phyloP scores from a whole-genome alignment of 2,329 filamentous ascomycete genomes.

The Aspergillus nomiae region DNA sequence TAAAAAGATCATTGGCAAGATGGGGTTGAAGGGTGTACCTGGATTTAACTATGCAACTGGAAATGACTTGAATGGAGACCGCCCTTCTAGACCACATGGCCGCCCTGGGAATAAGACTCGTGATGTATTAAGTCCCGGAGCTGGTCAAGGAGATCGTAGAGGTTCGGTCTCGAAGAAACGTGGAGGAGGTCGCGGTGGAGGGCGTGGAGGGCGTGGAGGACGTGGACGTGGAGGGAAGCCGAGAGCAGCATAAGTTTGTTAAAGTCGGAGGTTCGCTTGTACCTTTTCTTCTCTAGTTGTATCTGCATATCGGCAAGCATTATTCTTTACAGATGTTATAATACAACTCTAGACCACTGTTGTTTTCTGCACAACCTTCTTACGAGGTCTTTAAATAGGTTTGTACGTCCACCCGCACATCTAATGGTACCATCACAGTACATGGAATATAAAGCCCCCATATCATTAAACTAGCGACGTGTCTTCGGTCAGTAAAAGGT shows the following conservation, averaged over 20 bases:
- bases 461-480: neutral
- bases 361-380: neutral
- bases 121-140: slow-evolving; percentile 28
- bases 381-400: neutral
- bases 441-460: neutral
- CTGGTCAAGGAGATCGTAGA: slow-evolving; percentile 18
- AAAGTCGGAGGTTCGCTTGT: neutral
- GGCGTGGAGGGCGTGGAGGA: slow-evolving; percentile 17
- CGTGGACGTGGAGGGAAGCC: slow-evolving; percentile 14
- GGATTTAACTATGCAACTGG: slow-evolving; percentile 34
- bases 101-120: slow-evolving; percentile 21
- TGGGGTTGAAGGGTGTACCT: slow-evolving; percentile 42
- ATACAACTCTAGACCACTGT: neutral
- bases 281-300: neutral
- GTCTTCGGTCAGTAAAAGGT: neutral
- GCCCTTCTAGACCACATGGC: slow-evolving; percentile 14
- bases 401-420: too few species aligned
- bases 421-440: neutral
- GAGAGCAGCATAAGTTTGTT: neutral
- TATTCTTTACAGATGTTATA: neutral
- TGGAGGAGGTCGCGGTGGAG: slow-evolving; percentile 20
- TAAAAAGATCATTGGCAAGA: slow-evolving; percentile 41
- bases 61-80: slow-evolving; percentile 13
- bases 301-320: neutral
- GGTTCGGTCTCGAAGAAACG: slow-evolving; percentile 24